Conservation (phyloP, 163 green algal species). For the Scenedesmus sp. region DNA sequence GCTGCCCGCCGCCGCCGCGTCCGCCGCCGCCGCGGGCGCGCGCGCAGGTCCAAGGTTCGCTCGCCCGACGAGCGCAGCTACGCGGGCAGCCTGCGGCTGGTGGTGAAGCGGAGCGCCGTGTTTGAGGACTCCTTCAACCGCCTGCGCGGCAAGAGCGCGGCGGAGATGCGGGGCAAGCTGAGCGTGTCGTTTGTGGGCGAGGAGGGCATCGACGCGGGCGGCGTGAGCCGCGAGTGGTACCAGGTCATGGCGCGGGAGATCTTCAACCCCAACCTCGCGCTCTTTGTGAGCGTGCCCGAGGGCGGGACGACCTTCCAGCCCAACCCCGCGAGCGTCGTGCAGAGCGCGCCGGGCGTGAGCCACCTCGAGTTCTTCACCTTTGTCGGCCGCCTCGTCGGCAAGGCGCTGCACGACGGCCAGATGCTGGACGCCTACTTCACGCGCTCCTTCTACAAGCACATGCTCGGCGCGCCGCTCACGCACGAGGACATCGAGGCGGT, state of each 20-base stretch:
- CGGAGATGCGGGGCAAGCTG: constrained; percentile 85
- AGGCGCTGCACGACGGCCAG: constrained; percentile 96
- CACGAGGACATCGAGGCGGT: constrained; percentile 97
- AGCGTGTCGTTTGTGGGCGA: constrained; percentile 91
- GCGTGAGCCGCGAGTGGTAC: constrained; percentile 97
- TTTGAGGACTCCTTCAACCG: constrained; percentile 98
- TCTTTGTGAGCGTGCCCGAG: constrained; percentile 91
- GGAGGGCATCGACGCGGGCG: constrained; percentile 97
- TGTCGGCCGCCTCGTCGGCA: constrained; percentile 93
- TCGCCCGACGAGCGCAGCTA: constrained; percentile 63
- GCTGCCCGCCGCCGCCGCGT: neutral
- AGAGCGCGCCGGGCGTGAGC: constrained; percentile 87
- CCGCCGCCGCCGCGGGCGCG: neutral
- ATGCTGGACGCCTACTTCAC: constrained; percentile 98
- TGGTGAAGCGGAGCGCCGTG: constrained; percentile 86
- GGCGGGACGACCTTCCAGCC: constrained; percentile 96
- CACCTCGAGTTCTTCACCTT: constrained; percentile 98
- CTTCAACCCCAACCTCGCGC: constrained; percentile 93
- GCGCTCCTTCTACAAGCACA: constrained; percentile 99
- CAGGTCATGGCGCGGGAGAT: constrained; percentile 94
- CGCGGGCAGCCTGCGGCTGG: constrained; percentile 74
- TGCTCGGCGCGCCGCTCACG: constrained; percentile 91
- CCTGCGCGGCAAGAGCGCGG: constrained; percentile 80
- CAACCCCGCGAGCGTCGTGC: constrained; percentile 89
- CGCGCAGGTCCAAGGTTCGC: constrained; percentile 66